These are phyloP conservation scores for Colletotrichum cuscutae DNA, from an alignment of 2,329 filamentous ascomycete species.

Conservation along the genomic window DNA sequence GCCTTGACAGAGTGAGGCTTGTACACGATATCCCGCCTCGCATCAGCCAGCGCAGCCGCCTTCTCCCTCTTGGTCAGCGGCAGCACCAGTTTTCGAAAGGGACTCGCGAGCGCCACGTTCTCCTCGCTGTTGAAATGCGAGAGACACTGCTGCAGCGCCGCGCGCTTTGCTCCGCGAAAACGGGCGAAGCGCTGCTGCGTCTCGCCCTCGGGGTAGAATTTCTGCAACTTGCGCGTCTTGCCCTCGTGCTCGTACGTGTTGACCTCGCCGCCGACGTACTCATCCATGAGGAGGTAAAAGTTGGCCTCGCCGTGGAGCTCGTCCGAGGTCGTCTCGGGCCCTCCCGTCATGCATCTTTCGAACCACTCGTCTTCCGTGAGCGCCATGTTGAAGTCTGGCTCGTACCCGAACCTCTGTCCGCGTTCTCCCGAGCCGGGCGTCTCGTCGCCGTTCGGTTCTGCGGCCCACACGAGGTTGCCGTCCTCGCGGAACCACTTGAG, in stretches of 20 bases:
- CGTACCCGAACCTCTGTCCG: neutral
- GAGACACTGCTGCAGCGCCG: slow-evolving; percentile 56
- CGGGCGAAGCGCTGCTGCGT: slow-evolving; percentile 42
- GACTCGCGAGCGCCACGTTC: slow-evolving; percentile 48
- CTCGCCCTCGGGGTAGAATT: slow-evolving; percentile 36
- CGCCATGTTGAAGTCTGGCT: slow-evolving; percentile 44
- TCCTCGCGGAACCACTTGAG: slow-evolving; percentile 32
- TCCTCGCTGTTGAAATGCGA: slow-evolving; percentile 49
- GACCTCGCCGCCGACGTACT: slow-evolving; percentile 37
- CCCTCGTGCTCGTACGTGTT: slow-evolving; percentile 7
- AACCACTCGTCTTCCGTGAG: slow-evolving; percentile 48
- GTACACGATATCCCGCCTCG: slow-evolving; percentile 21
- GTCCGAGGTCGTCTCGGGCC: slow-evolving; percentile 32
- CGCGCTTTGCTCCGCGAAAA: slow-evolving; percentile 55
- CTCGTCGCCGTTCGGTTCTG: neutral
- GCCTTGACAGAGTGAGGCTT: slow-evolving; percentile 22
- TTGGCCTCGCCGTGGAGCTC: slow-evolving; percentile 30
- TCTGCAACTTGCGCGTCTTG: neutral
- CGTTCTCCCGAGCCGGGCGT: slow-evolving; percentile 20
- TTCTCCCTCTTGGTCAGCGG: slow-evolving; percentile 42
- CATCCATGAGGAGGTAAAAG: slow-evolving; percentile 22
- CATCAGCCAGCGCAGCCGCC: slow-evolving; percentile 25
- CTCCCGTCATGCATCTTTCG: slow-evolving; percentile 44
- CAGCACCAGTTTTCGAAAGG: slow-evolving; percentile 50
- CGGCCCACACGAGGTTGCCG: slow-evolving; percentile 26